Percentiles rank a stretch among this genome's conserved stretches.
phyloP scores from a whole-genome alignment of 495 filamentous ascomycete species.

The Podospora pseudopauciseta region DNA sequence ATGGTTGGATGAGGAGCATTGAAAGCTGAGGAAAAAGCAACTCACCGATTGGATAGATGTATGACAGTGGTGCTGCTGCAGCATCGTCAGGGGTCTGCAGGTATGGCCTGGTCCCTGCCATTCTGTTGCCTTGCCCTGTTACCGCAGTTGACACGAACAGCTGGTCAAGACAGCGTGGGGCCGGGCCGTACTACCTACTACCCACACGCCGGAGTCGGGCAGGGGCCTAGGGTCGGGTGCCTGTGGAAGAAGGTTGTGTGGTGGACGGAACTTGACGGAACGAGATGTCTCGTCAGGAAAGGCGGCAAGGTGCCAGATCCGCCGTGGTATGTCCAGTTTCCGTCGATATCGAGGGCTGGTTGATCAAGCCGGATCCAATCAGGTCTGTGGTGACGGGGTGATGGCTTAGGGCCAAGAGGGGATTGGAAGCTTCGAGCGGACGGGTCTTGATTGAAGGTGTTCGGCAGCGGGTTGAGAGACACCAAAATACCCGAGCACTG shows the following conservation, averaged over 20 bases:
- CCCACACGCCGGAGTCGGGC: slow-evolving; percentile 5
- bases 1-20: slow-evolving; percentile 42
- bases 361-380: neutral
- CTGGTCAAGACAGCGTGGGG: slow-evolving; percentile 1
- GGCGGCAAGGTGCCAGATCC: slow-evolving; percentile 2
- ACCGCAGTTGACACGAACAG: slow-evolving; percentile 2
- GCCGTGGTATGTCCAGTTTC: neutral
- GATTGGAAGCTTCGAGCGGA: neutral
- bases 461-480: neutral
- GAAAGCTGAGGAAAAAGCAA: slow-evolving; percentile 25
- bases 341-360: neutral
- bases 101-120: slow-evolving; percentile 27
- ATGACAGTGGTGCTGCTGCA: slow-evolving; percentile 37
- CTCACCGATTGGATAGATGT: slow-evolving; percentile 52
- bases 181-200: slow-evolving; percentile 8
- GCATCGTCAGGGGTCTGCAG: slow-evolving; percentile 47
- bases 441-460: neutral
- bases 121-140: slow-evolving; percentile 16
- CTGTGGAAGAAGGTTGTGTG: neutral
- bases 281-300: neutral
- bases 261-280: slow-evolving; percentile 1
- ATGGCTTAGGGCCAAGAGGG: neutral
- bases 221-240: neutral
- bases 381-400: neutral
- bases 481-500: neutral